Evolutionary conservation across 139 green algal genomes (phyloP), one percentile per base, ranked within the genome.

Genomic region (Mesotaenium endlicherianum): DNA sequence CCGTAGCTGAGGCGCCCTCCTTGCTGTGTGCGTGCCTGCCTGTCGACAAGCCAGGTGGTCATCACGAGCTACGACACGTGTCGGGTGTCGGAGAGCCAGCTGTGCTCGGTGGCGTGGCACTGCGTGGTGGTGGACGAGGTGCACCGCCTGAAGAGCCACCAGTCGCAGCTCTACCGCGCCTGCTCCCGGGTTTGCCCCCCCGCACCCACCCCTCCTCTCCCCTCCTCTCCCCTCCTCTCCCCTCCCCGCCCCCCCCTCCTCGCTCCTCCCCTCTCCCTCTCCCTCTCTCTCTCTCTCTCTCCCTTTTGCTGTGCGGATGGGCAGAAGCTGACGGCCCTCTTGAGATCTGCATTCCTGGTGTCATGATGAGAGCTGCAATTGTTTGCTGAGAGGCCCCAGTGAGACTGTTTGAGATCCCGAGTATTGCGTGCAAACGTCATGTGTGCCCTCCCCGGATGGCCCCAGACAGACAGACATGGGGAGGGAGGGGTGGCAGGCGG

Each of bases 121-220:
- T 86, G 77, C 31, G 70, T 86, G 2, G 60, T 95, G 1, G 77
- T 92, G 50, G 92, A 95, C 45, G 92, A 93, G 72, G 91, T 75
- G 2, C 92, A 95, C 75, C 64, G 75, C 16, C 80, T 95, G 2
- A 94, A 95, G 86, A 95, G 17, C 53, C 53, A 20, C 53, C 53
- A 34, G 26, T 26, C 53, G 20, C 53, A 20, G 26, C 26, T 26
- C 53, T 26, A 34, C 53, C 53, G 26, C 26, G 26, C 53, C 53
- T 26, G 26, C 53, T 64, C 53, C 53, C 53, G 20, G 26, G 26
- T 26, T 64, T 26, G 26, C 53, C 26, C 53, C 53, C 53, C 26
- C 53, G 26, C 53, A 34, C 53, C 53, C 53, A 34, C 53, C 53
- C 53, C 26, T 26, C 53, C 53, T 64, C 53, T 34, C 53, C 26